Percentiles rank a stretch among this genome's conserved stretches.
Evolutionary conservation across 805 yeast genomes (phyloP).

Genomic region (Debaryomyces prosopidis): DNA sequence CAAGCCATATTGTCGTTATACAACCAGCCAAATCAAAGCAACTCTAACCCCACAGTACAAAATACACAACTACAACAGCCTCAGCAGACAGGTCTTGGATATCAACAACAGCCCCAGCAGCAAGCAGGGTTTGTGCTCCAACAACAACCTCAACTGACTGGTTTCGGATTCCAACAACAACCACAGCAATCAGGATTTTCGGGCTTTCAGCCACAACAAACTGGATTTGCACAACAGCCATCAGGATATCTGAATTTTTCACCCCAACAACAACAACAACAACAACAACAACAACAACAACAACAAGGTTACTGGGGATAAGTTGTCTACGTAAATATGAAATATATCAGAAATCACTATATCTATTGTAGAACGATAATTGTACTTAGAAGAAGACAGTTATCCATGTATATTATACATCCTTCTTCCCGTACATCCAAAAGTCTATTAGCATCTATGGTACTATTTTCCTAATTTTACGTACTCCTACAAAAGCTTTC

Average conservation of each 20-base stretch:
- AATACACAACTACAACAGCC: constrained; percentile 6
- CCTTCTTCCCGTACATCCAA: too few species aligned
- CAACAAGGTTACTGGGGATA: constrained; percentile 8
- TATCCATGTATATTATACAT: too few species aligned
- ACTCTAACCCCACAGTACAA: constrained; percentile 25
- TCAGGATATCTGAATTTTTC: constrained; percentile 1
- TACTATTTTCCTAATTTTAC: too few species aligned
- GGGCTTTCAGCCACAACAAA: constrained; percentile 6
- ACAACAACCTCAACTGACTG: constrained; percentile 10
- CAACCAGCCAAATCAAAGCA: constrained; percentile 33
- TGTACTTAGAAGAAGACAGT: constrained; percentile 1
- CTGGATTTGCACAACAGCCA: constrained; percentile 12
- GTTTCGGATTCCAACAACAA: too few species aligned
- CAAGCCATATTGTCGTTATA: constrained; percentile 43
- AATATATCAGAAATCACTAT: neutral
- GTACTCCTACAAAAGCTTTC: too few species aligned
- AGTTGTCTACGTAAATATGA: neutral
- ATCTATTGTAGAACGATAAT: too few species aligned
- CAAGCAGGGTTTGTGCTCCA: constrained; percentile 5
- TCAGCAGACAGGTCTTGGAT: constrained; percentile 10
- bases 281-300: constrained; percentile 4
- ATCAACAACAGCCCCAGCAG: constrained; percentile 15
- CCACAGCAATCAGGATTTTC: constrained; percentile 6
- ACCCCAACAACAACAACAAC: constrained; percentile 4
- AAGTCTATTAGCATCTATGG: too few species aligned